Base-by-base conservation (phyloP, 768 basidiomycete species). In the Tricholoma sp. region DNA sequence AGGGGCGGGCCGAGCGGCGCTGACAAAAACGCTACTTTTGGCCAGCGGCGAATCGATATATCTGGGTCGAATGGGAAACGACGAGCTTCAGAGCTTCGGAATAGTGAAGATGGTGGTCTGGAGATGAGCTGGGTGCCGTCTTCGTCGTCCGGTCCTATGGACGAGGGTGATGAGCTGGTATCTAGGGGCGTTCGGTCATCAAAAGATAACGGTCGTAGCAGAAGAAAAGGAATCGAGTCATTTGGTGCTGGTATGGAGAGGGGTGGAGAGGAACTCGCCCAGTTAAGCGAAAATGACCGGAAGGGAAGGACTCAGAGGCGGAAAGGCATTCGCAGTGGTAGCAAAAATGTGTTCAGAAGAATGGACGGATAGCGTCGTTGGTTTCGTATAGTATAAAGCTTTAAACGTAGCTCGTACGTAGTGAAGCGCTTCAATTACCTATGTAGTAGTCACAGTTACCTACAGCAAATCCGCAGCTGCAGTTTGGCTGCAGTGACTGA, bases 191-290 rank as follows among this genome's bases (percentile, higher is more conserved):
- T 63, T 54, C 68, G 65, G 51, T 62, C 61, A 50, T 42, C 64
- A 54, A 65, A 60, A 18, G 29, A 10, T 33, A 64, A 70, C 66
- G 72, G 67, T 50, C 72, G 69, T 61, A 64, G 71, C 64, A 67
- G 70, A 60, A 74, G 79, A 64, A 86, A 82, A 68, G 86, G 84
- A 28, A 82, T 86, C 42, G 91, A 94, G 70, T 72, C 71, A 45
- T 95, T 96, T 65, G 94, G 94, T 28, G 89, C 85, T 44, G 94
- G 94, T 20, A 75, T 98, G 85, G 93, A 97, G 76, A 86, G 79
- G 63, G 92, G 91, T 1, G 80, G 81, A 2, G 76, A 75, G 49
- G 81, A 80, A 39, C 69, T 58, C 24, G 61, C 70, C 24, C 78
- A 76, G 57, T 68, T 86, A 63, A 80, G 74, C 34, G 89, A 88